Evolutionary conservation across 441 rosid species (phyloP).

Genomic region (Populus hybrid): DNA sequence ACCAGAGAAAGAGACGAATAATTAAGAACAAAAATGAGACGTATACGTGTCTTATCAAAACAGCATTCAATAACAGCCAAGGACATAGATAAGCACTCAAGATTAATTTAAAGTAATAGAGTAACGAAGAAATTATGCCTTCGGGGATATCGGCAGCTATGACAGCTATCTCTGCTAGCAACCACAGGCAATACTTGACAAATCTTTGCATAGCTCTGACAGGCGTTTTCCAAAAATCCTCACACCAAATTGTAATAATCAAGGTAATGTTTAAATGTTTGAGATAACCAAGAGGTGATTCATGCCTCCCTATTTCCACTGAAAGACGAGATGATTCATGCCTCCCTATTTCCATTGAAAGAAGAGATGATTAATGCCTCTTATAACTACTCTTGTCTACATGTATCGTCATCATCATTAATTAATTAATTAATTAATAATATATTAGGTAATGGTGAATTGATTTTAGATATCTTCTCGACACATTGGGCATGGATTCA

Average conservation of each 20-base stretch:
- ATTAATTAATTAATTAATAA: no score
- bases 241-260: not conserved
- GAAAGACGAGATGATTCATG: not conserved
- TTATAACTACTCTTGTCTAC: not conserved
- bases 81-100: not conserved
- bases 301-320: no score
- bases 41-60: not conserved
- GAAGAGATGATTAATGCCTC: not conserved
- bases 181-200: slow-evolving; percentile 54
- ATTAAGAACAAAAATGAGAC: not conserved
- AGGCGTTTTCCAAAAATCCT: slow-evolving; percentile 44
- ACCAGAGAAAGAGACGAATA: slow-evolving; percentile 31
- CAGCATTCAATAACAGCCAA: not conserved
- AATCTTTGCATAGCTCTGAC: slow-evolving; percentile 48
- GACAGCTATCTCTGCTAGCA: slow-evolving; percentile 58
- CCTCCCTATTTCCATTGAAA: not conserved
- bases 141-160: slow-evolving; percentile 72
- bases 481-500: not conserved
- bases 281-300: not conserved
- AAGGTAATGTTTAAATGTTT: not conserved
- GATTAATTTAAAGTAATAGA: not conserved
- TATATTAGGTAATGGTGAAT: not conserved
- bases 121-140: slow-evolving; percentile 26
- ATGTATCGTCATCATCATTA: no score
- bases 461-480: not conserved